Conservation (phyloP, 2,329 filamentous ascomycete genomes). For the Hymenoscyphus linearis region DNA sequence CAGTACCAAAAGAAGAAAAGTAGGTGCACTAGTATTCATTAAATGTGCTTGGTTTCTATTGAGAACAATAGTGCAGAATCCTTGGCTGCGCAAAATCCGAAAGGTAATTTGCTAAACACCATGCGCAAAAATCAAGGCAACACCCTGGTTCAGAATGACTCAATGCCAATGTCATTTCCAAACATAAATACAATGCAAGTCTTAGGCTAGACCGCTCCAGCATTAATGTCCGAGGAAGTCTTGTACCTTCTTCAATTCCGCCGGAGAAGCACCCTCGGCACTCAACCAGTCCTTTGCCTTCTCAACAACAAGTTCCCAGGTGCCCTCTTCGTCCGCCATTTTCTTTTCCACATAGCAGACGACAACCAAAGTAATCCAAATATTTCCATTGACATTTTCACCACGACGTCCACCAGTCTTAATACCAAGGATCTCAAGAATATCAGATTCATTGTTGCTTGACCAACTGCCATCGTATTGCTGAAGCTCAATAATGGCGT, state of each 20-base stretch:
- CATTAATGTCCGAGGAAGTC: neutral
- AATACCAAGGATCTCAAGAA: slow-evolving; percentile 15
- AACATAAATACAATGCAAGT: neutral
- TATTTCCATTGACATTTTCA: slow-evolving; percentile 4
- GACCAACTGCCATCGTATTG: slow-evolving; percentile 50
- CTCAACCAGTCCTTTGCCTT: slow-evolving; percentile 52
- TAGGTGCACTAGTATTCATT: no score
- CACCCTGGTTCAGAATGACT: no score
- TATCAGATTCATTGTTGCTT: slow-evolving; percentile 8
- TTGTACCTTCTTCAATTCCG: neutral
- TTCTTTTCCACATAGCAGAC: slow-evolving; percentile 45
- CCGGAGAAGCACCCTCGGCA: neutral
- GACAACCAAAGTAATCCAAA: slow-evolving; percentile 36
- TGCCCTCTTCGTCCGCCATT: slow-evolving; percentile 42
- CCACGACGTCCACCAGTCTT: slow-evolving; percentile 1
- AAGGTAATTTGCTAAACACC: no score
- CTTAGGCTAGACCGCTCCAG: neutral
- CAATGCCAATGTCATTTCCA: neutral
- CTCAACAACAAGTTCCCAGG: slow-evolving; percentile 59
- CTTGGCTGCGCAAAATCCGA: no score
- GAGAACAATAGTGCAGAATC: no score
- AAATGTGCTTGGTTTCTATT: no score
- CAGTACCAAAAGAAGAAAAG: no score
- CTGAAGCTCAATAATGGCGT: slow-evolving; percentile 48
- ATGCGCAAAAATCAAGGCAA: no score